Percentiles rank a stretch among this genome's conserved stretches.
phyloP scores from a whole-genome alignment of 1,139 yeast genomes.

The Ogataea hybrid region DNA sequence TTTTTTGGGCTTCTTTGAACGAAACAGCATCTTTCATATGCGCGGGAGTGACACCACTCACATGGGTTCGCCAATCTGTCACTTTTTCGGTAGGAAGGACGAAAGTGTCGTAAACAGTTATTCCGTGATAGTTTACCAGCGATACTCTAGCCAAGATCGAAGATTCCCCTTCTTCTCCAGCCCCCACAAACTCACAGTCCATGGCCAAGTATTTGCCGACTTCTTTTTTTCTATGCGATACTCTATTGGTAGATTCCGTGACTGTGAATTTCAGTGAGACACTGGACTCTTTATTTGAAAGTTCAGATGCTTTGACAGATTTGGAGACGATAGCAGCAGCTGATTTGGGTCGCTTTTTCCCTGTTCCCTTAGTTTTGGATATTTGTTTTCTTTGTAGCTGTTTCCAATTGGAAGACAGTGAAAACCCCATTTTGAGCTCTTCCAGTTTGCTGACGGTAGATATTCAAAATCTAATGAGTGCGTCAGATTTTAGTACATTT shows the following conservation, averaged over 20 bases:
- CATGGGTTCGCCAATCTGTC: slow-evolving; percentile 93
- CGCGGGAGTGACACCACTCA: slow-evolving; percentile 77
- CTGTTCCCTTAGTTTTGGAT: slow-evolving; percentile 18
- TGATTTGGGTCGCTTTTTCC: slow-evolving; percentile 2
- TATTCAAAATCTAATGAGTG: no score
- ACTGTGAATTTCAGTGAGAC: no score
- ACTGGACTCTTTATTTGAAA: no score
- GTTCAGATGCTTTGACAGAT: no score
- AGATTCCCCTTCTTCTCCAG: slow-evolving; percentile 66
- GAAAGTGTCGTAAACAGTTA: slow-evolving; percentile 64
- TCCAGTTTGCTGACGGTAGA: background rate
- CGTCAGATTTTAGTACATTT: no score
- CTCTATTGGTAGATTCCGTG: background rate
- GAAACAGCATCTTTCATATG: slow-evolving; percentile 66
- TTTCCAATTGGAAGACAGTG: slow-evolving; percentile 15
- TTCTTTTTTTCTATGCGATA: slow-evolving; percentile 27
- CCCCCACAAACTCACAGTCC: slow-evolving; percentile 95
- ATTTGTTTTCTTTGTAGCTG: slow-evolving; percentile 16
- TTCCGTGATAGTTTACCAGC: slow-evolving; percentile 79
- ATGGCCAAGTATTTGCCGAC: slow-evolving; percentile 77
- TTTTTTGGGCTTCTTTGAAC: slow-evolving; percentile 63
- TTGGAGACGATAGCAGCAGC: background rate
- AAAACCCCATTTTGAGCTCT: background rate
- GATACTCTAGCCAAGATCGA: slow-evolving; percentile 86
- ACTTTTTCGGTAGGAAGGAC: slow-evolving; percentile 76